Percentiles rank a stretch among this genome's conserved stretches.
Evolutionary conservation across 2,329 filamentous ascomycete genomes (phyloP).

Genomic region (Chrysosphaeria jannelii): DNA sequence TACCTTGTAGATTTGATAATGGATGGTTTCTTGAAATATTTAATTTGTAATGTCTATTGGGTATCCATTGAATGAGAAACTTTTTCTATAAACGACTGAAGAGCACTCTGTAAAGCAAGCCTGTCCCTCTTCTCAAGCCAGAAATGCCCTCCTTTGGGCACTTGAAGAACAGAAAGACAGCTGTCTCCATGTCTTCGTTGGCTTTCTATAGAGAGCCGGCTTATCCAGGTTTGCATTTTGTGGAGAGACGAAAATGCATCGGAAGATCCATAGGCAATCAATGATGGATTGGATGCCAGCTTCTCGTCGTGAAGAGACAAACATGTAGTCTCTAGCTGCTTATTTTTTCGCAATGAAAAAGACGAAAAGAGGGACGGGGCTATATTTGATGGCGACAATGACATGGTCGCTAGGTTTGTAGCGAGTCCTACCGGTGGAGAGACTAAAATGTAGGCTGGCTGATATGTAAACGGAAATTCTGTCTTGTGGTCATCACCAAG

Average conservation of each 20-base stretch:
- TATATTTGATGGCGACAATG: conserved; percentile 14
- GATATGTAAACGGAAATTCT: too few species aligned
- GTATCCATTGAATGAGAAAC: too few species aligned
- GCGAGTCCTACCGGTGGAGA: conserved; percentile 33
- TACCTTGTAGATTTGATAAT: too few species aligned
- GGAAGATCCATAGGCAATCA: conserved; percentile 44
- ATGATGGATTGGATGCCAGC: conserved; percentile 24
- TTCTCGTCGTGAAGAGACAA: too few species aligned
- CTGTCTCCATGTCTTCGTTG: neutral
- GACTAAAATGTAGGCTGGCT: conserved; percentile 29
- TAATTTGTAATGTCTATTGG: too few species aligned
- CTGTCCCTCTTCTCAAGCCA: conserved; percentile 17
- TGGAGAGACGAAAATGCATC: conserved; percentile 42
- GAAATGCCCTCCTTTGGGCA: conserved; percentile 21
- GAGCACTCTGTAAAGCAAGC: too few species aligned
- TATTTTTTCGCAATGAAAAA: conserved; percentile 2
- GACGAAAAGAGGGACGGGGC: neutral
- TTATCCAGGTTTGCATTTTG: conserved; percentile 34
- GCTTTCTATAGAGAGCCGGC: conserved; percentile 12
- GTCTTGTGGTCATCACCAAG: conserved; percentile 11
- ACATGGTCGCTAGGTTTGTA: conserved; percentile 30
- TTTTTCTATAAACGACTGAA: too few species aligned
- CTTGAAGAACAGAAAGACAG: conserved; percentile 14
- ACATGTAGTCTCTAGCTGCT: too few species aligned
- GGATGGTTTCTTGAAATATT: too few species aligned